Evolutionary conservation across 352 stramenopile genomes (phyloP), one percentile per base, ranked within the genome.

Genomic region (Phytopythium ostracodes): DNA sequence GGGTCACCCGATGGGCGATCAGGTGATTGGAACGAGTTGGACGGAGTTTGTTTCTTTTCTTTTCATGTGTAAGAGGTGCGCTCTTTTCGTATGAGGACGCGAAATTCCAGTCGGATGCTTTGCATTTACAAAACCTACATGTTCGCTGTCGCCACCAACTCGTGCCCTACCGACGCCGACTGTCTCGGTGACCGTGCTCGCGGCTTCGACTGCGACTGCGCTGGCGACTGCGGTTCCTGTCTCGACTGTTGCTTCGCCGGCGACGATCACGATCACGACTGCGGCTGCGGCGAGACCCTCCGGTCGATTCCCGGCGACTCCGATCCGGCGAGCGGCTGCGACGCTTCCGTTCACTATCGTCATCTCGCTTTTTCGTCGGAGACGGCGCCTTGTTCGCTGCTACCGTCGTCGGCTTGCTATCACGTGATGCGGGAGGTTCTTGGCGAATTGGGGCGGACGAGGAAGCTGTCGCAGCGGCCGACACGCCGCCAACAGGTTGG

Each of bases 181-280:
- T 51, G 55, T 59, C 53, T 9, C 54, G 67, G 35, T 76, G 60
- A 18, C 52, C 59, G n/a, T 52, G 55, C 3, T 20, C 40, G 15
- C 55, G 52, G 12, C 63, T 62, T 17, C 69, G 65, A 51, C 65
- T 63, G 18, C 60, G 68, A 63, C 62, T 68, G n/a, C 61, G 42
- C n/a, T 31, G 56, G 25, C 49, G 56, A 43, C 59, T 25, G 29
- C 27, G 50, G 36, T 66, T 58, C 35, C 60, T 62, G 12, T 75
- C 69, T 53, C 73, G 66, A 36, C 66, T 74, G 31, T 56, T 42
- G 42, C 66, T 75, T 12, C 68, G 68, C 56, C 50, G 68, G 17
- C 66, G 71, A n/a, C 50, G 65, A 42, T 68, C 60, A 29, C 62
- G 66, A 12, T 75, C 63, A n/a, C 49, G 51, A 25, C 59, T 52